These are phyloP conservation scores for Mycosphaerella arachidis DNA, from an alignment of 2,329 filamentous ascomycete species.

Conservation along the genomic window DNA sequence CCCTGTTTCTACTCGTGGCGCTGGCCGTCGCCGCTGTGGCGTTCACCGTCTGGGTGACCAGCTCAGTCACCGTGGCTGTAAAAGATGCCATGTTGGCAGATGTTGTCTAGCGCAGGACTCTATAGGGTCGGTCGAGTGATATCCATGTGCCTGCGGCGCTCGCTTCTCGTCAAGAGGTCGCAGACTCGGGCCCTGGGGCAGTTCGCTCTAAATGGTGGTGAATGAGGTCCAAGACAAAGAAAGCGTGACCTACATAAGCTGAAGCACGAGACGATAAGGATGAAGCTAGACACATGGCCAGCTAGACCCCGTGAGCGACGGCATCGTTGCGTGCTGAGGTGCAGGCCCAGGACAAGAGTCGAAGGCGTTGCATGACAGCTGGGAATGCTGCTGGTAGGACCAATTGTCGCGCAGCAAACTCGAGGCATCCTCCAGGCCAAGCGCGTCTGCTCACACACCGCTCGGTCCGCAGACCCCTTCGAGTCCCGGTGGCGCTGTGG, in stretches of 20 bases:
- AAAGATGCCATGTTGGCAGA: slow-evolving; percentile 4
- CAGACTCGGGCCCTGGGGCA: not conserved
- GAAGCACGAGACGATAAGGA: not conserved
- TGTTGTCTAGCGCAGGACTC: not conserved
- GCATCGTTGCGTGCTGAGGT: not conserved
- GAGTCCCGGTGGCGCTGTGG: not conserved
- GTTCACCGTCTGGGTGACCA: slow-evolving; percentile 19
- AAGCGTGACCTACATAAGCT: not conserved
- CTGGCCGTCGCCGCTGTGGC: slow-evolving; percentile 14
- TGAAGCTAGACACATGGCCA: not conserved
- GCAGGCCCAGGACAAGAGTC: not conserved
- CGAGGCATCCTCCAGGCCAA: not conserved
- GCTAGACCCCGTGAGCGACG: not conserved
- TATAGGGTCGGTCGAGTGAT: not conserved
- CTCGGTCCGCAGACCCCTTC: not conserved
- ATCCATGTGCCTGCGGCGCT: not conserved
- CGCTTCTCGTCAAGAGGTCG: not conserved
- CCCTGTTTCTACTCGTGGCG: slow-evolving; percentile 33
- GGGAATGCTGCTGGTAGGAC: not conserved
- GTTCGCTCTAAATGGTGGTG: not conserved
- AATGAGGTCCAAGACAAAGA: not conserved
- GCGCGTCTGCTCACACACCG: not conserved
- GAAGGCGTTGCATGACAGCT: not conserved
- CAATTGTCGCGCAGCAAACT: not conserved
- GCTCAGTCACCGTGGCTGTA: slow-evolving; percentile 18